phyloP scores from a whole-genome alignment of 78 protist species.

The Monocercomonoides exilis region DNA sequence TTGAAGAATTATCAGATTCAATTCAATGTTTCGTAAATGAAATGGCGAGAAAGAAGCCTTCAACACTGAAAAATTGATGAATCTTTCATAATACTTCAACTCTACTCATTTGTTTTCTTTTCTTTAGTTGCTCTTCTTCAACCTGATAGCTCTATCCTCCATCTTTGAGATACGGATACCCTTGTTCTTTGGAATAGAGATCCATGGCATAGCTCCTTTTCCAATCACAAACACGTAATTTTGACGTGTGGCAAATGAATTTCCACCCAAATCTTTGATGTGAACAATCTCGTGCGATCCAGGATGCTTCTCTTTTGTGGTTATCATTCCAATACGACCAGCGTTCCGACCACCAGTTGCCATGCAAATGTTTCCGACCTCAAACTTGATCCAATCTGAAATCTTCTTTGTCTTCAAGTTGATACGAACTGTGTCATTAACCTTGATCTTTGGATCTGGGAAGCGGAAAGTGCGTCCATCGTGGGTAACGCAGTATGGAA shows the following conservation, averaged over 20 bases:
- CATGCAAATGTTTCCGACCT: slow-evolving; percentile 74
- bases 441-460: slow-evolving; percentile 80
- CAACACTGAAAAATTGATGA: too few species aligned
- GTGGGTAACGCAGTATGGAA: slow-evolving; percentile 91
- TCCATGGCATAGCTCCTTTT: slow-evolving; percentile 58
- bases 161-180: slow-evolving; percentile 70
- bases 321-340: slow-evolving; percentile 96
- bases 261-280: slow-evolving; percentile 74
- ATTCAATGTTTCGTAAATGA: too few species aligned
- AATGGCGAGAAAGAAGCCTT: too few species aligned
- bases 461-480: slow-evolving; percentile 99
- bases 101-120: too few species aligned
- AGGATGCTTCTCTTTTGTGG: slow-evolving; percentile 71
- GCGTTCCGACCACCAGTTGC: slow-evolving; percentile 92
- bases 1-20: too few species aligned
- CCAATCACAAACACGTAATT: slow-evolving; percentile 95
- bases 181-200: slow-evolving; percentile 86
- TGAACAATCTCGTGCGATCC: slow-evolving; percentile 95
- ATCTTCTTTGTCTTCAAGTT: slow-evolving; percentile 66
- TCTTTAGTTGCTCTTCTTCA: slow-evolving; percentile 17
- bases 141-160: slow-evolving; percentile 62
- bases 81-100: too few species aligned
- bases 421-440: slow-evolving; percentile 82
- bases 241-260: slow-evolving; percentile 91
- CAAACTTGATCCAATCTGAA: slow-evolving; percentile 58